Evolutionary conservation across 2,329 filamentous ascomycete species (phyloP).

Genomic region (Scytalidium lignicola): DNA sequence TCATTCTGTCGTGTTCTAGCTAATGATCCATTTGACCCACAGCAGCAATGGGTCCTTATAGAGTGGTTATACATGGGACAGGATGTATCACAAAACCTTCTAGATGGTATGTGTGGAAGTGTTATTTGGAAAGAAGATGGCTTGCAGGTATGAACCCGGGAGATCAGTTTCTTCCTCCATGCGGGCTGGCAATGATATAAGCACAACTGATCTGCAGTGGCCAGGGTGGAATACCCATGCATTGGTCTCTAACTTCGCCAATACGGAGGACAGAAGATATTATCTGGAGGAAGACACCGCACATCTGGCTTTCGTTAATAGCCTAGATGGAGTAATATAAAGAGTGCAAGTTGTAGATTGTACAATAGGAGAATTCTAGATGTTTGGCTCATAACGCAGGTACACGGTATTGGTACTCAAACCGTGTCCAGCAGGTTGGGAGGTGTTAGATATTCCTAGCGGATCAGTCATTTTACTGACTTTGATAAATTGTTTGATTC

Average conservation of each 20-base stretch:
- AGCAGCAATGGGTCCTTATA: slow-evolving; percentile 1
- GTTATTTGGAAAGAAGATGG: not conserved
- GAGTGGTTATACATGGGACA: slow-evolving; percentile 1
- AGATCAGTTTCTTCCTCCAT: too few species aligned
- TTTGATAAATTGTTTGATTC: not conserved
- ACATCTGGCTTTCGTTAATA: slow-evolving; percentile 56
- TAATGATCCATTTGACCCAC: too few species aligned
- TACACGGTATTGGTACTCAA: too few species aligned
- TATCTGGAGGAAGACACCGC: slow-evolving; percentile 61
- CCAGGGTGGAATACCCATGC: slow-evolving; percentile 62
- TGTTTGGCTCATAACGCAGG: too few species aligned
- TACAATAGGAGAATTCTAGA: slow-evolving; percentile 42
- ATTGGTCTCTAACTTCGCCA: slow-evolving; percentile 65
- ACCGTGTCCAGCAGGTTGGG: too few species aligned
- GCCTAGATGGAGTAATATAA: slow-evolving; percentile 40
- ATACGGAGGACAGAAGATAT: slow-evolving; percentile 58
- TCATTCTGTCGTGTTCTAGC: too few species aligned
- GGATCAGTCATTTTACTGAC: too few species aligned
- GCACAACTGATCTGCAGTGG: not conserved
- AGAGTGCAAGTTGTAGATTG: slow-evolving; percentile 59
- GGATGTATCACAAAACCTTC: not conserved
- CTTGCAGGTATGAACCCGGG: too few species aligned
- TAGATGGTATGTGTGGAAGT: slow-evolving; percentile 1
- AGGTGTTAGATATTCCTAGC: too few species aligned
- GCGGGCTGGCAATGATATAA: too few species aligned